Base-by-base conservation (phyloP, 257 asterid genomes). In the Nicotiana tomentosiformis region DNA sequence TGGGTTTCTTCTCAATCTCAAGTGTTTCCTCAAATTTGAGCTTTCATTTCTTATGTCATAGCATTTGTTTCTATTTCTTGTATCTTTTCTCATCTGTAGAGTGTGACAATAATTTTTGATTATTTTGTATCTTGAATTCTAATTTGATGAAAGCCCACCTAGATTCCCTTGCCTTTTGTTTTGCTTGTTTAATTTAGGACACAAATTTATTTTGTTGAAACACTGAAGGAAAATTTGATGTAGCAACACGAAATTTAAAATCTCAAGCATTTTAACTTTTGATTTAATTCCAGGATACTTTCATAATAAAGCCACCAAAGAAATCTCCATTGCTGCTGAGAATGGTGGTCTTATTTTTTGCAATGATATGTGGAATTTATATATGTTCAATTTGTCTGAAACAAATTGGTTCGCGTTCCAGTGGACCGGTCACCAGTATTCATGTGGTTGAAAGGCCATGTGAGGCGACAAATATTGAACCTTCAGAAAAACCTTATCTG, bases 281-380 rank as follows among this genome's bases (percentile, higher is more conserved):
- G 62, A 55, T 84, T 85, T 78, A 67, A 83, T 90, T 90, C 88
- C 98, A 93, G 98, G 95, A 89, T 74, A 85, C 89, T 89, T 88
- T 89, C 56, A 77, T 79, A 58, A 76, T 86, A 57, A 95, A 92
- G 87, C 84, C 89, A 66, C 90, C 92, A 3, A 95, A 92, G 91
- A 93, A 84, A 82, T 90, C 92, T 80, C 93, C 93, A 46, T 82
- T 92, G 85, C 87, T 86, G 80, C 83, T 88, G 86, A 89, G 98
- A 86, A 90, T 89, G 95, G 88, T 88, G 86, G 96, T 95, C 78
- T 85, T 95, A 89, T 90, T 91, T 32, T 87, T 93, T 26, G 89
- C 93, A 32, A 89, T 95, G 98, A 90, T 90, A 62, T 95, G 94
- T 83, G 97, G 98, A 67, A 90, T 95, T 46, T 95, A 89, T 77